Conservation (phyloP, 2,329 filamentous ascomycete genomes). For the Colletotrichum musicola region DNA sequence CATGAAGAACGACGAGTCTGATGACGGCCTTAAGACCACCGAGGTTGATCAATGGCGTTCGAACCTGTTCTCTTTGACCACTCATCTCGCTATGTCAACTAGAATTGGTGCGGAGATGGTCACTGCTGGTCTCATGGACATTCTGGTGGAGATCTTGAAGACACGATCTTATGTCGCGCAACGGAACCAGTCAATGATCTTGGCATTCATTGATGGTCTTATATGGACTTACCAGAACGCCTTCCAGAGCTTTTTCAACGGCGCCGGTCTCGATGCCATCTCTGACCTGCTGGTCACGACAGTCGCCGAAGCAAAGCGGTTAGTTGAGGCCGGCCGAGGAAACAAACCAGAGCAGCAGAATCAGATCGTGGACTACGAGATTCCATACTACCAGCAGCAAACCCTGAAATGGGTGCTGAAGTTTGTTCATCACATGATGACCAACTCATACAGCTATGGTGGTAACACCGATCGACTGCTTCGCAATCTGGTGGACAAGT, state of each 20-base stretch:
- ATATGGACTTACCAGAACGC: conserved; percentile 88
- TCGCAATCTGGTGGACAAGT: conserved; percentile 94
- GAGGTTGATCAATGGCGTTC: conserved; percentile 90
- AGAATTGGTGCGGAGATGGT: conserved; percentile 87
- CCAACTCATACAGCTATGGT: conserved; percentile 74
- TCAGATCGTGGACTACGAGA: conserved; percentile 89
- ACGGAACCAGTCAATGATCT: conserved; percentile 83
- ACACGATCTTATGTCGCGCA: conserved; percentile 86
- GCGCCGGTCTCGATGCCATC: conserved; percentile 88
- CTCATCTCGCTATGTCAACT: conserved; percentile 80
- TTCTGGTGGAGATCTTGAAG: conserved; percentile 89
- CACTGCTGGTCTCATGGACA: conserved; percentile 87
- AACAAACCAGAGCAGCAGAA: conserved; percentile 79
- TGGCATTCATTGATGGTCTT: conserved; percentile 89
- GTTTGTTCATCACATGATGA: conserved; percentile 96
- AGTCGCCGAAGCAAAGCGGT: conserved; percentile 76
- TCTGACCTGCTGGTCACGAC: conserved; percentile 88
- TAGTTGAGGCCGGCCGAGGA: conserved; percentile 76
- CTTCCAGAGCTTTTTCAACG: conserved; percentile 84
- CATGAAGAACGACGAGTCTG: conserved; percentile 71
- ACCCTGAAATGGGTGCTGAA: conserved; percentile 94
- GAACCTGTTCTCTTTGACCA: conserved; percentile 87
- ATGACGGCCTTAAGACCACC: conserved; percentile 71
- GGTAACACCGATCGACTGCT: conserved; percentile 91
- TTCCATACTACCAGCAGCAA: conserved; percentile 93